Conservation (phyloP, 495 filamentous ascomycete species). For the Lasiosphaeria miniovina region DNA sequence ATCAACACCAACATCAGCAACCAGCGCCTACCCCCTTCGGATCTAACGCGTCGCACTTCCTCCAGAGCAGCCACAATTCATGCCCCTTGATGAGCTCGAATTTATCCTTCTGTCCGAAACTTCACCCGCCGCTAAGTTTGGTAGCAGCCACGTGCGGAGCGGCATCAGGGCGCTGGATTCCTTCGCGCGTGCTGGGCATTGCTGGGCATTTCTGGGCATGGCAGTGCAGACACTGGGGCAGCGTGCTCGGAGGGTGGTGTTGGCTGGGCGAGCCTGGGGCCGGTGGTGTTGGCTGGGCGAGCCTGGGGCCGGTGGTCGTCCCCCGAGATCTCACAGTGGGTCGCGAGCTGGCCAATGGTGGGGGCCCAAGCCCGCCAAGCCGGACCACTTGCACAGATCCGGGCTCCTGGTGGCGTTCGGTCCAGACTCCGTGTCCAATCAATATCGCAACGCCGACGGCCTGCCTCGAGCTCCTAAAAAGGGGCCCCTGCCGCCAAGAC, state of each 20-base stretch:
- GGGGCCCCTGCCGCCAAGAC: constrained; percentile 17
- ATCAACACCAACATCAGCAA: not conserved
- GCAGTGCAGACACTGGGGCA: not conserved
- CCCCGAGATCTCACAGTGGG: constrained; percentile 5
- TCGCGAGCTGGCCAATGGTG: constrained; percentile 9
- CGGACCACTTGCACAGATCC: constrained; percentile 32
- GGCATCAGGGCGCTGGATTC: constrained; percentile 7
- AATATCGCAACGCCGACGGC: constrained; percentile 5
- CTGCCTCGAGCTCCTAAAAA: constrained; percentile 1
- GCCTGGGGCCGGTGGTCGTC: not conserved
- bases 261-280: not conserved
- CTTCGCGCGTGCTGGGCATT: constrained; percentile 9
- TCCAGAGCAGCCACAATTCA: constrained; percentile 5
- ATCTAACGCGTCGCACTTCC: not conserved
- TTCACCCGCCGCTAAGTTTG: constrained; percentile 27
- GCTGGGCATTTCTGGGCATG: constrained; percentile 10
- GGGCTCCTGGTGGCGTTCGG: constrained; percentile 26
- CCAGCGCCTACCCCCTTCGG: constrained; percentile 1
- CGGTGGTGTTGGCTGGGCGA: not conserved
- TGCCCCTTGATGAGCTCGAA: constrained; percentile 2
- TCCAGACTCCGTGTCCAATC: constrained; percentile 18
- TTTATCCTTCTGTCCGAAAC: constrained; percentile 34
- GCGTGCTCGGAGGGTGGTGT: not conserved
- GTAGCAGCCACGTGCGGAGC: constrained; percentile 33
- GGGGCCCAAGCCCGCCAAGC: constrained; percentile 25